These are phyloP conservation scores for Starmerella apicola DNA, from an alignment of 805 yeast genomes.

Conservation along the genomic window DNA sequence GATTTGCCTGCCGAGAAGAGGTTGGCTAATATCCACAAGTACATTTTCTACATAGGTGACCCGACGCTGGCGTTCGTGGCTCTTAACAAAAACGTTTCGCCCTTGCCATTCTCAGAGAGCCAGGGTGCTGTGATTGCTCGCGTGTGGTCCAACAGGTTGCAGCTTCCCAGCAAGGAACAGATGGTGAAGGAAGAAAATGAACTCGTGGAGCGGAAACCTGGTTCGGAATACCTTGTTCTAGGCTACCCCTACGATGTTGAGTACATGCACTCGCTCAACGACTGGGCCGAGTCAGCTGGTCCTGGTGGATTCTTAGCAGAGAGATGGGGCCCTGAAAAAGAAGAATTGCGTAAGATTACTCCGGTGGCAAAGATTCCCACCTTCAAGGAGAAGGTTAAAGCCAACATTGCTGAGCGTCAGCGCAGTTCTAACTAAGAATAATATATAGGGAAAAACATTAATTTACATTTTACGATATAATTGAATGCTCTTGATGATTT, in stretches of 20 bases:
- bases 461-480: no score
- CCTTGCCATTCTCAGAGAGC: constrained; percentile 32
- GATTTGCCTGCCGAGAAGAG: constrained; percentile 33
- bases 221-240: constrained; percentile 40
- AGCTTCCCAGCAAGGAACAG: constrained; percentile 36
- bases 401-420: constrained; percentile 29
- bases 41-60: constrained; percentile 43
- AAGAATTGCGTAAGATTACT: constrained; percentile 12
- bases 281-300: constrained; percentile 25
- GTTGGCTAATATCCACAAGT: constrained; percentile 46
- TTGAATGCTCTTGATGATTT: no score
- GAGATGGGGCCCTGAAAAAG: constrained; percentile 37
- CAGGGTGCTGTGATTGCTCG: constrained; percentile 58
- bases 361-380: constrained; percentile 11
- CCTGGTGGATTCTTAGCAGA: constrained; percentile 37
- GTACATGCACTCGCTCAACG: constrained; percentile 36
- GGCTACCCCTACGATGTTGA: constrained; percentile 46
- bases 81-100: constrained; percentile 27
- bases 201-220: constrained; percentile 31
- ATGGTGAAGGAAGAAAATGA: constrained; percentile 36
- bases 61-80: constrained; percentile 57
- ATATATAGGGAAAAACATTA: no score
- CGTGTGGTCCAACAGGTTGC: constrained; percentile 44
- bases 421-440: no score
- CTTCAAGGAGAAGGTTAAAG: constrained; percentile 10